Evolutionary conservation across 2,329 filamentous ascomycete genomes (phyloP), one percentile per base, ranked within the genome.

Genomic region (Dryadomyces sulphureus): DNA sequence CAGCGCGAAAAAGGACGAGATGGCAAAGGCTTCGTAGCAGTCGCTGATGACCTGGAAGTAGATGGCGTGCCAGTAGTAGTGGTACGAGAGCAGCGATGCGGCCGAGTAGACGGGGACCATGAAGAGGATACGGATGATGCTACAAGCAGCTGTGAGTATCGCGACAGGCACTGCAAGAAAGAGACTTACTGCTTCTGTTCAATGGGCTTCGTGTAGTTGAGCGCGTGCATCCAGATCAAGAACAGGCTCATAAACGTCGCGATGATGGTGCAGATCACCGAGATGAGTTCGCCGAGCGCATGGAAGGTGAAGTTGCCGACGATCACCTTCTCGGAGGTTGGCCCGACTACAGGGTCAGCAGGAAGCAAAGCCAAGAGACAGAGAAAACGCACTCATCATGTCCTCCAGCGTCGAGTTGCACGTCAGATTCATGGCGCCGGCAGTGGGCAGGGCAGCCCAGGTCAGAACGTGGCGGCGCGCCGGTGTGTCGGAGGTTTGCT

Each of bases 11-110:
- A 93, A 94, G 52, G 83, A 84, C 25, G 84, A 81, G 52, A 93
- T 89, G 48, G 85, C 84, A 56, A 93, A 90, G 11, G 87, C 85
- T 65, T 93, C 87, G 61, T 93, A 93, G 63, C 84, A 90, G 60
- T 92, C 83, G 55, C 83, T 78, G 38, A 90, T 66, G 45, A 92
- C 79, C 57, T 85, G 73, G 60, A 82, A 92, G 65, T 93, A 93
- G 47, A 92, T 75, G 42, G 81, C 77, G 56, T 88, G 75, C 59
- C 72, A 75, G 67, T 92, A 90, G 65, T 75, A 88, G 53, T 73
- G 69, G 54, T 86, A 77, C 49, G 79, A 79, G 34, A 90, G 70
- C 58, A 84, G 84, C 30, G 83, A 79, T 19, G 87, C 79, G 35
- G 79, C 68, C 43, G 81, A 72, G 61, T 93, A 93, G 50, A 93